Evolutionary conservation across 768 basidiomycete species (phyloP).

Genomic region (Tricholoma saponaceum): DNA sequence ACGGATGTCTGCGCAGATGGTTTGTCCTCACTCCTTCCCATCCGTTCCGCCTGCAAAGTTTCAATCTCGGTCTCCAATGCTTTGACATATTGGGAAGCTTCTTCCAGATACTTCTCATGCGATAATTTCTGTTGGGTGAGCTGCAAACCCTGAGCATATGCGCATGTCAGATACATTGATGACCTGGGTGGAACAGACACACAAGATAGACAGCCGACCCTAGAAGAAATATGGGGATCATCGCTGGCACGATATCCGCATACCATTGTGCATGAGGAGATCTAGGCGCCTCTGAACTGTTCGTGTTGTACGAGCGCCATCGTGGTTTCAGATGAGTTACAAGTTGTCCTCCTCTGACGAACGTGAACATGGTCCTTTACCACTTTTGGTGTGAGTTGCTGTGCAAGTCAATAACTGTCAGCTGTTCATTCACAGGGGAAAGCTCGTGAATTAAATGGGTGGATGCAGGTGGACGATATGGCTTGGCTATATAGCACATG

Average conservation of each 20-base stretch:
- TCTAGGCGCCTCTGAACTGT: conserved; percentile 18
- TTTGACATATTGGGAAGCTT: conserved; percentile 49
- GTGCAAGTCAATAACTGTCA: conserved; percentile 8
- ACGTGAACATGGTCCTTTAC: conserved; percentile 3
- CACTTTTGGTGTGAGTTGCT: neutral
- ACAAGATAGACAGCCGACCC: conserved; percentile 81
- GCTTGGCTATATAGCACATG: neutral
- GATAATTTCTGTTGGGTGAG: conserved; percentile 57
- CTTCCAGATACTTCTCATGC: conserved; percentile 68
- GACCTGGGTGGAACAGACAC: conserved; percentile 12
- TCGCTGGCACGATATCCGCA: conserved; percentile 62
- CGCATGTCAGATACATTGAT: neutral
- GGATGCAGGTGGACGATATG: no score
- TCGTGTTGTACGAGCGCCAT: conserved; percentile 14
- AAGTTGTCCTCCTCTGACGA: conserved; percentile 10
- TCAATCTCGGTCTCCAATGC: conserved; percentile 60
- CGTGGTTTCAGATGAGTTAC: conserved; percentile 8
- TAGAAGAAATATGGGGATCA: conserved; percentile 74
- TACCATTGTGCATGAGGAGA: conserved; percentile 67
- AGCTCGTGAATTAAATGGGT: neutral
- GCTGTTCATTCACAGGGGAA: conserved; percentile 7
- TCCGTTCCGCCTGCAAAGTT: conserved; percentile 29
- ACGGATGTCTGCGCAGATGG: neutral
- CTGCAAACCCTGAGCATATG: conserved; percentile 52
- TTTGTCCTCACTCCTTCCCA: conserved; percentile 8